Conservation (phyloP, 345 rosid species). For the Durio zibethinus region DNA sequence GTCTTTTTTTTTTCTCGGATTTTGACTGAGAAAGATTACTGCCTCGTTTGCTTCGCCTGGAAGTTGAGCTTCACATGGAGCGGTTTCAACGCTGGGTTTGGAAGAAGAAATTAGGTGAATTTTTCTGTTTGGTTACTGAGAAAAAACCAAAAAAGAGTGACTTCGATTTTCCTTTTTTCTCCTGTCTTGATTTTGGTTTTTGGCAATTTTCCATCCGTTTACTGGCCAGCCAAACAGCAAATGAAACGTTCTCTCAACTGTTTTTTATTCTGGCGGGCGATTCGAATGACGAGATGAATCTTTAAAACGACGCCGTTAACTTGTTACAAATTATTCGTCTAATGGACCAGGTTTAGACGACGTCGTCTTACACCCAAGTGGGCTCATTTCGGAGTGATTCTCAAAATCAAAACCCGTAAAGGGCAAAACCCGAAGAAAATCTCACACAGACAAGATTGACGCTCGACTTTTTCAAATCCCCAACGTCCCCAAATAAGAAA, state of each 20-base stretch:
- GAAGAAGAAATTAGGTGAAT: not conserved
- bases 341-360: not conserved
- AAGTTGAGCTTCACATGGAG: not conserved
- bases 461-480: constrained; percentile 18
- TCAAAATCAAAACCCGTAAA: not conserved
- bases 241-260: not conserved
- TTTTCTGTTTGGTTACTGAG: constrained; percentile 12
- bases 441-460: not conserved
- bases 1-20: constrained; percentile 10
- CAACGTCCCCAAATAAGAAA: not conserved
- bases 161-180: not conserved
- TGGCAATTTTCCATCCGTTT: not conserved
- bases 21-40: not conserved
- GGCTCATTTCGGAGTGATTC: not conserved
- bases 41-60: constrained; percentile 28
- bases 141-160: constrained; percentile 7
- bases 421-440: not conserved
- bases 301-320: not conserved
- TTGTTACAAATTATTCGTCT: not conserved
- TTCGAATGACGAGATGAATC: not conserved
- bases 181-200: not conserved
- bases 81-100: not conserved
- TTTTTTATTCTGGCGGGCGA: constrained; percentile 5
- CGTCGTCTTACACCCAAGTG: not conserved
- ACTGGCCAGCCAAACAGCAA: constrained; percentile 20